Evolutionary conservation across 768 basidiomycete species (phyloP).

Genomic region (Calocybe indica): DNA sequence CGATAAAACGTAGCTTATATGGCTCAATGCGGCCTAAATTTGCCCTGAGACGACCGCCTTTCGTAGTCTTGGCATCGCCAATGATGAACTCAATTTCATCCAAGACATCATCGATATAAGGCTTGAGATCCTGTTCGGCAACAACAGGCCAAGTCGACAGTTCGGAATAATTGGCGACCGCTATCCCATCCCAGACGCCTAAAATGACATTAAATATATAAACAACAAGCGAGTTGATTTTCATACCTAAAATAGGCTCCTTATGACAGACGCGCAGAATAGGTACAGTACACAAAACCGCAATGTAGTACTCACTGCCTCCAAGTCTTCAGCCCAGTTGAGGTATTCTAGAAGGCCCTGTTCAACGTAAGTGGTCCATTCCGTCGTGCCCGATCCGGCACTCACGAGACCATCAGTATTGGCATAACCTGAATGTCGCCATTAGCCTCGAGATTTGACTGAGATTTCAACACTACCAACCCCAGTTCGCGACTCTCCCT

Average conservation of each 20-base stretch:
- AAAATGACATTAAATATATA: background rate
- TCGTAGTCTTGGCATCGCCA: conserved; percentile 38
- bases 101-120: conserved; percentile 27
- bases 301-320: conserved; percentile 16
- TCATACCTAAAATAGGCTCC: conserved; percentile 25
- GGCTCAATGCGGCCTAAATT: conserved; percentile 49
- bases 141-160: conserved; percentile 29
- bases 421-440: conserved; percentile 42
- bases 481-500: conserved; percentile 28
- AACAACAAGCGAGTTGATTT: background rate
- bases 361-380: background rate
- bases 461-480: conserved; percentile 21
- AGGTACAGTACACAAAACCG: background rate
- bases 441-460: background rate
- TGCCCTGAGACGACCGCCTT: conserved; percentile 35
- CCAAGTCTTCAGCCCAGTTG: conserved; percentile 34
- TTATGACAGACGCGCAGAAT: background rate
- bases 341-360: conserved; percentile 36
- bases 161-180: conserved; percentile 27
- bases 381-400: background rate
- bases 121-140: conserved; percentile 25
- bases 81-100: conserved; percentile 49
- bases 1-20: conserved; percentile 37
- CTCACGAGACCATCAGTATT: conserved; percentile 47
- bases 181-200: conserved; percentile 22